These are phyloP conservation scores for Chaetomiaceae sp. DNA, from an alignment of 2,329 filamentous ascomycete genomes.

Conservation along the genomic window DNA sequence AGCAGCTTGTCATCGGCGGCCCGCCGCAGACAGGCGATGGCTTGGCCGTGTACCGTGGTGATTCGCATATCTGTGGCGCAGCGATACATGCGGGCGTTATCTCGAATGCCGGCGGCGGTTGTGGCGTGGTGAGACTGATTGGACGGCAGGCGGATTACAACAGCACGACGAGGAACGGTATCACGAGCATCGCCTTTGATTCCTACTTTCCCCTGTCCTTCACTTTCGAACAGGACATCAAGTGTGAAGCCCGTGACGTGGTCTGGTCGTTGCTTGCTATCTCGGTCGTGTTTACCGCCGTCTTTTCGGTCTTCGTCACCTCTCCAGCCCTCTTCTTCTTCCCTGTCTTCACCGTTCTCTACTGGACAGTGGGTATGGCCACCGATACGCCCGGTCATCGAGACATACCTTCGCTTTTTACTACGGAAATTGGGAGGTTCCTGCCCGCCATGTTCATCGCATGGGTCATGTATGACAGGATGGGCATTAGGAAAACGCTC, in stretches of 20 bases:
- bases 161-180: slow-evolving; percentile 64
- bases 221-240: slow-evolving; percentile 63
- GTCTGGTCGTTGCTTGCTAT: slow-evolving; percentile 81
- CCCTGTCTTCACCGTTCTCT: slow-evolving; percentile 73
- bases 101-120: slow-evolving; percentile 62
- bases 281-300: slow-evolving; percentile 71
- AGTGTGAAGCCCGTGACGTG: slow-evolving; percentile 68
- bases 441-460: slow-evolving; percentile 83
- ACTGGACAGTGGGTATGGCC: slow-evolving; percentile 85
- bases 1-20: slow-evolving; percentile 64
- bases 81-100: slow-evolving; percentile 78
- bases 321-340: slow-evolving; percentile 81
- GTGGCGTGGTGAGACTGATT: slow-evolving; percentile 63
- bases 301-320: slow-evolving; percentile 77
- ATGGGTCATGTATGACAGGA: slow-evolving; percentile 83
- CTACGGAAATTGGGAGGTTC: slow-evolving; percentile 73
- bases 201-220: slow-evolving; percentile 88
- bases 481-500: slow-evolving; percentile 69
- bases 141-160: slow-evolving; percentile 61
- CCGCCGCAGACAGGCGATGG: slow-evolving; percentile 42
- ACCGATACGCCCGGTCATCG: slow-evolving; percentile 74
- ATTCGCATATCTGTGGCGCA: slow-evolving; percentile 74
- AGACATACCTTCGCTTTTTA: slow-evolving; percentile 67
- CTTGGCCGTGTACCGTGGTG: slow-evolving; percentile 69
- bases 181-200: slow-evolving; percentile 72